Base-by-base conservation (phyloP, 2,329 filamentous ascomycete genomes). In the Ramularia collo-cygni region DNA sequence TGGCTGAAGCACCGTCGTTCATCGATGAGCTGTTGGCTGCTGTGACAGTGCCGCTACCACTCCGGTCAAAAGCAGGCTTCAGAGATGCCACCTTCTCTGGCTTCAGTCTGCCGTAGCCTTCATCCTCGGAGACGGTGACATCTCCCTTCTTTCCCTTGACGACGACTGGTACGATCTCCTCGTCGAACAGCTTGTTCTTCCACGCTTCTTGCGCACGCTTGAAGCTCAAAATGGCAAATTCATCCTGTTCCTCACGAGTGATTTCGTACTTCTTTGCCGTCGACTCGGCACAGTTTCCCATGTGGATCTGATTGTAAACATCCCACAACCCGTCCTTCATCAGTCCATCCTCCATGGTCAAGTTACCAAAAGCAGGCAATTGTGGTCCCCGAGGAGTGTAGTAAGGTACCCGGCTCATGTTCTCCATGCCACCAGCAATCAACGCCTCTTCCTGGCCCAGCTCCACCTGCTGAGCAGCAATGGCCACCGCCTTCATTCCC, bases 361-460 rank as follows among this genome's bases (percentile, higher is more conserved):
- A 72, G 56, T 95, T 79, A 24, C 92, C 92, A 57, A 96, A 95
- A 0, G 87, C 71, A 1, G 89, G 85, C 53, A 92, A 72, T 47
- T 83, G 77, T 57, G 80, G 86, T n/a, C 87, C 79, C 21, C 92
- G 79, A 6, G 84, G 80, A 19, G 93, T 68, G 61, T 95, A 96
- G 66, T 93, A 93, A 2, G 92, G 92, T 4, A 95, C 87, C 28
- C 84, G 77, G 4, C 85, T 86, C 92, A 98, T 98, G 66, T 86
- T 95, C 70, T 98, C 92, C 85, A 98, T 95, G 38, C 92, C 92
- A 47, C 92, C 92, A 1, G 92, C 92, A 6, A 96, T 74, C 62
- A 94, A 85, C 0, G 85, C 89, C 57, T 94, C 85, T 12, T 87
- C 78, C 8, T 94, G 74, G 4, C 92, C 90, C 8, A 98, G 76